These are phyloP conservation scores for Alternaria panax DNA, from an alignment of 2,329 filamentous ascomycete species.

Conservation along the genomic window DNA sequence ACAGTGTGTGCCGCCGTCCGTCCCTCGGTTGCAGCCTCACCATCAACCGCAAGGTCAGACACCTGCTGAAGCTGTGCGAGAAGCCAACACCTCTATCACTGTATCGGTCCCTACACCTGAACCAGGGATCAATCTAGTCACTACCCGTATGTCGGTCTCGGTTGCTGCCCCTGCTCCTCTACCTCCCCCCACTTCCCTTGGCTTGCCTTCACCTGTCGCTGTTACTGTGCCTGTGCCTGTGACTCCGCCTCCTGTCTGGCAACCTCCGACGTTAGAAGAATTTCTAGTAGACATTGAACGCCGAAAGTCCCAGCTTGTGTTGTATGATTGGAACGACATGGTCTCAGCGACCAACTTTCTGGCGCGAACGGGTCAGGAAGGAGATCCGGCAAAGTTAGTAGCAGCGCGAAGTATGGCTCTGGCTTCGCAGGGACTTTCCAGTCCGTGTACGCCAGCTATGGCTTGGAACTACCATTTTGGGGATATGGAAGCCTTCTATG, in stretches of 20 bases:
- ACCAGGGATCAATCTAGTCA: slow-evolving; percentile 8
- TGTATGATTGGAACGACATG: slow-evolving; percentile 22
- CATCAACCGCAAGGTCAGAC: slow-evolving; percentile 6
- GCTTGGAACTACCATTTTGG: slow-evolving; percentile 27
- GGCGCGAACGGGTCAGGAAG: slow-evolving; percentile 19
- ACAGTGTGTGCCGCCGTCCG: slow-evolving; percentile 6
- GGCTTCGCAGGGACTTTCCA: slow-evolving; percentile 15
- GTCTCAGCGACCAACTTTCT: slow-evolving; percentile 20
- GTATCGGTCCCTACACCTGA: slow-evolving; percentile 13
- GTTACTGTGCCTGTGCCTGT: slow-evolving; percentile 14
- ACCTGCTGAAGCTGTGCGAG: slow-evolving; percentile 12
- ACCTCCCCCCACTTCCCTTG: slow-evolving; percentile 6
- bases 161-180: slow-evolving; percentile 19
- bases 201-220: slow-evolving; percentile 14
- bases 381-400: slow-evolving; percentile 17
- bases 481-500: slow-evolving; percentile 23
- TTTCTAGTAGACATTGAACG: slow-evolving; percentile 13
- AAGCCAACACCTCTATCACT: slow-evolving; percentile 15
- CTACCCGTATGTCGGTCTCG: slow-evolving; percentile 17
- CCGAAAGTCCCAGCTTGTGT: slow-evolving; percentile 12
- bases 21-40: slow-evolving; percentile 11
- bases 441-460: slow-evolving; percentile 19
- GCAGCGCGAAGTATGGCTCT: slow-evolving; percentile 20
- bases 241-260: slow-evolving; percentile 11
- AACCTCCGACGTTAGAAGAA: slow-evolving; percentile 15